Percentiles rank a stretch among this genome's conserved stretches.
Conservation (phyloP, 2,329 filamentous ascomycete species). For the Lecanoromycetidae sp. region DNA sequence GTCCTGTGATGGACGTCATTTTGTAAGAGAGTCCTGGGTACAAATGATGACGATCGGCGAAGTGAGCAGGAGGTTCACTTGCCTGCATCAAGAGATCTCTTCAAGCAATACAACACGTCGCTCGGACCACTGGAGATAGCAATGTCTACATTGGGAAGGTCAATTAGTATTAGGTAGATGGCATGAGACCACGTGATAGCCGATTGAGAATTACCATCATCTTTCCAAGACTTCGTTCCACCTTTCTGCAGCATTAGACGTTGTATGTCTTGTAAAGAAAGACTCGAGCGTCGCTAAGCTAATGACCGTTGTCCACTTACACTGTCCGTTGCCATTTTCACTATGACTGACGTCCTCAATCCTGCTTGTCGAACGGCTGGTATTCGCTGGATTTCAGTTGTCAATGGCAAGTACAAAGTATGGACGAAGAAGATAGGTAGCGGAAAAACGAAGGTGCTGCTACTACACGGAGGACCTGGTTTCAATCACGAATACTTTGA, state of each 20-base stretch:
- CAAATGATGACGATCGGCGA: no score
- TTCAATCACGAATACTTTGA: slow-evolving; percentile 12
- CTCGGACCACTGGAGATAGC: no score
- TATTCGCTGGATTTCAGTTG: slow-evolving; percentile 7
- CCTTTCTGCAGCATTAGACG: no score
- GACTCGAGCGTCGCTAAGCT: no score
- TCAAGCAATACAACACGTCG: no score
- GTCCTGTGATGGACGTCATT: no score
- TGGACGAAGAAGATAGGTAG: slow-evolving; percentile 10
- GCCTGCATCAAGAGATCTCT: no score
- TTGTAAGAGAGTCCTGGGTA: no score
- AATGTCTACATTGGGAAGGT: slow-evolving; percentile 6
- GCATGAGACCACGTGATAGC: not conserved
- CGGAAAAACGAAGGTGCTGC: slow-evolving; percentile 9
- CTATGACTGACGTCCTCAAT: slow-evolving; percentile 1
- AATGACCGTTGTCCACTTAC: no score
- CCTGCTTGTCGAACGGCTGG: slow-evolving; percentile 7
- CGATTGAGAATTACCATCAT: no score
- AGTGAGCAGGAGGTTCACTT: no score
- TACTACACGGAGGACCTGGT: slow-evolving; percentile 10
- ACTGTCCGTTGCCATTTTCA: not conserved
- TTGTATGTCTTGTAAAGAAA: no score
- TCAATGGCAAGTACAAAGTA: slow-evolving; percentile 10
- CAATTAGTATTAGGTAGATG: not conserved
- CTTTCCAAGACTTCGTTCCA: not conserved